Evolutionary conservation across 345 rosid genomes (phyloP).

Genomic region (Psidium friedrichsthalianum): DNA sequence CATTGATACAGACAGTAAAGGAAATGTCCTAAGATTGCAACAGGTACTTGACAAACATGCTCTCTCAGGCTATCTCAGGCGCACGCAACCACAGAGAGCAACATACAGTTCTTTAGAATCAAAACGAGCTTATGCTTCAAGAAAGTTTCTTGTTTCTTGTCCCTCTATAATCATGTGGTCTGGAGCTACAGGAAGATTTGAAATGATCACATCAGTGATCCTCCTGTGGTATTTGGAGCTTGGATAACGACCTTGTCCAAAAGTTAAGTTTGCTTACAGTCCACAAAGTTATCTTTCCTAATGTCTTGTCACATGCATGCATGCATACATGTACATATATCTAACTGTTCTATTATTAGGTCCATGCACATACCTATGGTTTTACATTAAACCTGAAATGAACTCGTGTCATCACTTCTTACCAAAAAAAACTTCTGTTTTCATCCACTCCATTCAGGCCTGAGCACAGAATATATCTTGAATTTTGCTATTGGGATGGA

Average conservation of each 20-base stretch:
- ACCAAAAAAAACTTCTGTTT: no score
- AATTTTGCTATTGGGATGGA: slow-evolving; percentile 68
- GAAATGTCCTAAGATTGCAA: slow-evolving; percentile 23
- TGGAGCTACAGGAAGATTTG: slow-evolving; percentile 79
- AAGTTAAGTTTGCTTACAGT: slow-evolving; percentile 20
- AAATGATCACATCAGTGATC: slow-evolving; percentile 74
- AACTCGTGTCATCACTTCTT: no score
- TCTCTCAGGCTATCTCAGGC: background rate
- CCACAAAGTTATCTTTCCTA: background rate
- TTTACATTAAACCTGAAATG: background rate
- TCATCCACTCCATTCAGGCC: slow-evolving; percentile 37
- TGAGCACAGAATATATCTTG: slow-evolving; percentile 43
- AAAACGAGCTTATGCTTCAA: background rate
- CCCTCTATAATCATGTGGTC: slow-evolving; percentile 36
- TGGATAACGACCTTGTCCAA: slow-evolving; percentile 49
- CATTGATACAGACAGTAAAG: slow-evolving; percentile 67
- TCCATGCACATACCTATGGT: background rate
- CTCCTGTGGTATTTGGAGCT: slow-evolving; percentile 59
- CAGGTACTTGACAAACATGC: slow-evolving; percentile 17
- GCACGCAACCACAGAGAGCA: background rate
- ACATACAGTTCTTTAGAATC: background rate
- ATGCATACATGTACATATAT: background rate
- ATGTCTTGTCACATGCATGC: background rate
- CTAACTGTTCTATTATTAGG: background rate
- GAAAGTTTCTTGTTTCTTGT: background rate